Conservation (phyloP, 2,329 filamentous ascomycete genomes). For the Nannizzia gypsea region DNA sequence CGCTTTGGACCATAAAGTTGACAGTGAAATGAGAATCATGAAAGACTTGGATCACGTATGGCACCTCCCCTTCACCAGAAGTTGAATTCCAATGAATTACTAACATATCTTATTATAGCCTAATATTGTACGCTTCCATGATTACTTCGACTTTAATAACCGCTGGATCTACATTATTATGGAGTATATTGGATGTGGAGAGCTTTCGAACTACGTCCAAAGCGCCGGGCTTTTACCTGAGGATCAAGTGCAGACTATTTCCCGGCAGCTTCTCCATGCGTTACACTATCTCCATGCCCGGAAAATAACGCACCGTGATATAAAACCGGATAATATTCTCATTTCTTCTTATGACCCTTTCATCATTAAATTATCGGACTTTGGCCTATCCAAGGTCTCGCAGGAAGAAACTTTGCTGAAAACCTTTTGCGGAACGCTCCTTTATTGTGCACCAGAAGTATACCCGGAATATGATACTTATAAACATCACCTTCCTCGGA, state of each 20-base stretch:
- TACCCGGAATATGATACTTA: constrained; percentile 71
- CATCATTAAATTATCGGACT: constrained; percentile 84
- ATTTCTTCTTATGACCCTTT: constrained; percentile 63
- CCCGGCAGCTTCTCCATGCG: constrained; percentile 59
- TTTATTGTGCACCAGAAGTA: constrained; percentile 95
- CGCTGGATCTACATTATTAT: constrained; percentile 88
- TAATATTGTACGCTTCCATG: constrained; percentile 85
- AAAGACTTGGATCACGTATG: constrained; percentile 68
- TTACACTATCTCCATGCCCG: constrained; percentile 75
- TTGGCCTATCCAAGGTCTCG: constrained; percentile 90
- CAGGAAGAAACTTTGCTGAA: constrained; percentile 85
- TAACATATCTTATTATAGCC: constrained; percentile 37
- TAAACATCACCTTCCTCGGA: constrained; percentile 48
- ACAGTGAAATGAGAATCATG: constrained; percentile 98
- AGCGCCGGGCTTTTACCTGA: constrained; percentile 55
- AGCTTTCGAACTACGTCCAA: constrained; percentile 63
- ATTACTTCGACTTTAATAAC: constrained; percentile 70
- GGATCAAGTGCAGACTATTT: constrained; percentile 55
- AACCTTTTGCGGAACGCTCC: constrained; percentile 88
- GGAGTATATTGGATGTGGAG: constrained; percentile 77
- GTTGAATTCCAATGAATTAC: constrained; percentile 3
- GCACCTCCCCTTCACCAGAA: constrained; percentile 8
- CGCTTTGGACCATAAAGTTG: constrained; percentile 75
- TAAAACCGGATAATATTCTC: constrained; percentile 96
- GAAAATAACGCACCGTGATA: constrained; percentile 93